A percentile compares a stretch with the other conserved stretches of the same genome.
phyloP scores from a whole-genome alignment of 331 rosid species.

The Pyracantha coccinea region DNA sequence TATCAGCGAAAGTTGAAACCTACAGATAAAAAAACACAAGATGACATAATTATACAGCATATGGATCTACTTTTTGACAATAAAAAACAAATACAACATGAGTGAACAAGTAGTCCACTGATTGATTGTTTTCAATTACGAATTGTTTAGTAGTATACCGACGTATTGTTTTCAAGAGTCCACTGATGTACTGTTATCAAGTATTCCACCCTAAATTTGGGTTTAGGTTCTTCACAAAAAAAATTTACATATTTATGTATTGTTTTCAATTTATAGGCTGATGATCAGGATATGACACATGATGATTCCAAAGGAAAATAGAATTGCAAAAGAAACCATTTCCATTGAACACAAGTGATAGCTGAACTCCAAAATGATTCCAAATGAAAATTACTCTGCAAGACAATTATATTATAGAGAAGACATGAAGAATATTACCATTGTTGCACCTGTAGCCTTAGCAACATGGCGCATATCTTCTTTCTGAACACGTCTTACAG shows the following conservation, averaged over 20 bases:
- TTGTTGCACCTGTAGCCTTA: conserved; percentile 94
- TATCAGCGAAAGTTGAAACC: conserved; percentile 99
- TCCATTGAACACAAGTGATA: not conserved
- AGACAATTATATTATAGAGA: not conserved
- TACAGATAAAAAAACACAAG: conserved; percentile 18
- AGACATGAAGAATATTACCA: conserved; percentile 42
- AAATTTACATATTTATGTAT: not conserved
- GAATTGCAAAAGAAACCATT: not conserved
- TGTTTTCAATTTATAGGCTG: not conserved
- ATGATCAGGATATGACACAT: not conserved
- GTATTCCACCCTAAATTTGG: not conserved
- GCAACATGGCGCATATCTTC: conserved; percentile 99
- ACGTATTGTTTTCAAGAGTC: not conserved
- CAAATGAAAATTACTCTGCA: not conserved
- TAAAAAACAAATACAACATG: not conserved
- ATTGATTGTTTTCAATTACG: not conserved
- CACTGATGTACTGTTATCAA: not conserved
- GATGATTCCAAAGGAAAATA: not conserved
- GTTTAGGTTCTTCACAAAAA: not conserved
- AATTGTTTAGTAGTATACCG: not conserved
- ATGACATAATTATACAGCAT: not conserved
- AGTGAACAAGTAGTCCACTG: not conserved
- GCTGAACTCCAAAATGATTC: not conserved
- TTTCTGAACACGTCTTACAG: conserved; percentile 86
- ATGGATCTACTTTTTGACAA: not conserved